phyloP scores from a whole-genome alignment of 257 asterid species.

The Cynanchum wilfordii region DNA sequence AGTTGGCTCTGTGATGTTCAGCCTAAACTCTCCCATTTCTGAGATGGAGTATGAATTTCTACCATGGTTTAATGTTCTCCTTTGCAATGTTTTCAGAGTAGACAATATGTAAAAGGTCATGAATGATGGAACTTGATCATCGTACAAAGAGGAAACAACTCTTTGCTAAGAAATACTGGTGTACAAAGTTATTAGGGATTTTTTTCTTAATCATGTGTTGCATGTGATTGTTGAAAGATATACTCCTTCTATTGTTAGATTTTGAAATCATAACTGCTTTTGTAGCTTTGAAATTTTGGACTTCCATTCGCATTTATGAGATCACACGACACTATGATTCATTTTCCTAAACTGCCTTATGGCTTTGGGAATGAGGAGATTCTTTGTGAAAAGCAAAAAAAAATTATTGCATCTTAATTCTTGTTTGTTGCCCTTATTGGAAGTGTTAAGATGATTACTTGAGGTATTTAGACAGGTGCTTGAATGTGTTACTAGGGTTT shows the following conservation, averaged over 20 bases:
- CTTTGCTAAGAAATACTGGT: not conserved
- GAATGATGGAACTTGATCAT: not conserved
- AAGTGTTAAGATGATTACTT: not conserved
- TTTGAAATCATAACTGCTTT: not conserved
- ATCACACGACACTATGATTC: not conserved
- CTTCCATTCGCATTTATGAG: not conserved
- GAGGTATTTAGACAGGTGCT: not conserved
- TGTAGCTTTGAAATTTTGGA: not conserved
- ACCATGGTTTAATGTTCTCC: not conserved
- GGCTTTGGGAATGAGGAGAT: not conserved
- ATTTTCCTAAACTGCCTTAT: not conserved
- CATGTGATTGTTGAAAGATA: not conserved
- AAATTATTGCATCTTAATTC: not conserved
- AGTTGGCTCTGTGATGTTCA: not conserved
- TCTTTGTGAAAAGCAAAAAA: not conserved
- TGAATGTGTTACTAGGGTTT: not conserved
- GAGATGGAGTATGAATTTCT: not conserved
- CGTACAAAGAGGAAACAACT: not conserved
- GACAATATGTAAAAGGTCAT: not conserved
- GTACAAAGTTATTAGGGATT: not conserved
- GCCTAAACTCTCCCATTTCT: not conserved
- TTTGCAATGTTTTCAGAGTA: not conserved
- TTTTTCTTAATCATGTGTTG: not conserved
- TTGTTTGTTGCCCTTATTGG: not conserved
- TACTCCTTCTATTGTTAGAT: not conserved